Evolutionary conservation across 2,329 filamentous ascomycete genomes (phyloP).

Genomic region (Fusarium falciforme): DNA sequence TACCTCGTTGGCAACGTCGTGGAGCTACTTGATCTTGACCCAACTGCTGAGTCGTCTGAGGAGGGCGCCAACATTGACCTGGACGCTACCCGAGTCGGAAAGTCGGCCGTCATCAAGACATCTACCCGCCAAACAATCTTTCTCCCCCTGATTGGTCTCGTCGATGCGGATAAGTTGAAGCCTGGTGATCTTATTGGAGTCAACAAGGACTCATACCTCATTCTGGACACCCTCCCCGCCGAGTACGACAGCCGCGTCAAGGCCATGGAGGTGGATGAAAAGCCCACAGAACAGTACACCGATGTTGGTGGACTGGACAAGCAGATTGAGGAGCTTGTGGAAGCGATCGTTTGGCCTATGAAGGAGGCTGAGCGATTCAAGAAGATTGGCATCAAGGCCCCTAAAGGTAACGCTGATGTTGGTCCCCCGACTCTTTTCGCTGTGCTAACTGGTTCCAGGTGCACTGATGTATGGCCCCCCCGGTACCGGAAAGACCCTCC

Average conservation of each 20-base stretch:
- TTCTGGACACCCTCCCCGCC: constrained; percentile 94
- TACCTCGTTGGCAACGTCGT: constrained; percentile 99
- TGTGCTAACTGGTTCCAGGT: constrained; percentile 90
- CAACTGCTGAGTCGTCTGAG: constrained; percentile 93
- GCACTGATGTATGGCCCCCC: constrained; percentile 98
- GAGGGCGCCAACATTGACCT: constrained; percentile 99
- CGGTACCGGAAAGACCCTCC: constrained; percentile 89
- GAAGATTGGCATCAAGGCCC: constrained; percentile 99
- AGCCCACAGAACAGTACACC: constrained; percentile 98
- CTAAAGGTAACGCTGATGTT: constrained; percentile 80
- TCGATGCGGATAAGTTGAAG: constrained; percentile 94
- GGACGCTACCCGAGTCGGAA: constrained; percentile 95
- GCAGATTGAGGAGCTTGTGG: constrained; percentile 98
- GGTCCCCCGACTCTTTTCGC: constrained; percentile 60
- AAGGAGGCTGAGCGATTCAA: constrained; percentile 99
- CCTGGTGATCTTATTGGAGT: constrained; percentile 97
- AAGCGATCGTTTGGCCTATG: constrained; percentile 99
- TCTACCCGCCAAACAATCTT: constrained; percentile 99
- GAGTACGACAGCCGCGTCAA: constrained; percentile 99
- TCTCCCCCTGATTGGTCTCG: constrained; percentile 93
- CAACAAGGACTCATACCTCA: constrained; percentile 98
- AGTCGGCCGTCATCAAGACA: constrained; percentile 99
- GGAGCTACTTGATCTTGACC: constrained; percentile 95
- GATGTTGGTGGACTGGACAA: constrained; percentile 98
- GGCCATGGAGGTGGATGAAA: constrained; percentile 99